Conservation (phyloP, 805 yeast genomes). For the Candida xyloterini region DNA sequence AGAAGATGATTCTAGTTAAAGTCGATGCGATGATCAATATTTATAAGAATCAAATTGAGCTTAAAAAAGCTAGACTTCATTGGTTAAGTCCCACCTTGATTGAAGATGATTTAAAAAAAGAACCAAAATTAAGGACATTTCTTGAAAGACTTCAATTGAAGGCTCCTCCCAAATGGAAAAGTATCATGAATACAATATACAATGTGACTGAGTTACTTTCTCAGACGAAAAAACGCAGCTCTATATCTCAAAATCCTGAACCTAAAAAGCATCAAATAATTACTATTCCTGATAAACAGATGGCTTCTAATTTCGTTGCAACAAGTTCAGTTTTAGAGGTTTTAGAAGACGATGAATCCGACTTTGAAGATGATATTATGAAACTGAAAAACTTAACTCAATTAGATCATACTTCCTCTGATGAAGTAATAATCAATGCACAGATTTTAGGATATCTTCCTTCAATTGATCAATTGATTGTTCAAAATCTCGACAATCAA, state of each 20-base stretch:
- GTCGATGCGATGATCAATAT: constrained; percentile 16
- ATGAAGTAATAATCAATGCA: neutral
- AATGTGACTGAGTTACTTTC: neutral
- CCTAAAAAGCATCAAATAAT: neutral
- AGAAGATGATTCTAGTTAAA: constrained; percentile 19
- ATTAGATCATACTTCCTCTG: neutral
- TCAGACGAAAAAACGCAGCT: neutral
- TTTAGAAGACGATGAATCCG: no score
- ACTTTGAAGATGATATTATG: neutral
- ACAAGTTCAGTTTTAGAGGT: neutral
- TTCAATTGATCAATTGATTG: constrained; percentile 2
- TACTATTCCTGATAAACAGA: neutral
- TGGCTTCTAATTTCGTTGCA: neutral
- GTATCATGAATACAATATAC: neutral
- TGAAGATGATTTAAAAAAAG: constrained; percentile 5
- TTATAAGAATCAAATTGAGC: constrained; percentile 21
- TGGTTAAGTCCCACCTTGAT: constrained; percentile 13
- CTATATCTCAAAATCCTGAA: neutral
- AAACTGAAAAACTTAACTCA: neutral
- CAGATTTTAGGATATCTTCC: constrained; percentile 16
- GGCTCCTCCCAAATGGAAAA: constrained; percentile 14
- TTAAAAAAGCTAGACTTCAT: constrained; percentile 13
- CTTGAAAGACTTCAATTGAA: constrained; percentile 13
- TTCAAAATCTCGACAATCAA: neutral
- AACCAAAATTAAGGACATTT: constrained; percentile 17